Conservation (phyloP, 257 asterid species). For the Handroanthus guayacan region DNA sequence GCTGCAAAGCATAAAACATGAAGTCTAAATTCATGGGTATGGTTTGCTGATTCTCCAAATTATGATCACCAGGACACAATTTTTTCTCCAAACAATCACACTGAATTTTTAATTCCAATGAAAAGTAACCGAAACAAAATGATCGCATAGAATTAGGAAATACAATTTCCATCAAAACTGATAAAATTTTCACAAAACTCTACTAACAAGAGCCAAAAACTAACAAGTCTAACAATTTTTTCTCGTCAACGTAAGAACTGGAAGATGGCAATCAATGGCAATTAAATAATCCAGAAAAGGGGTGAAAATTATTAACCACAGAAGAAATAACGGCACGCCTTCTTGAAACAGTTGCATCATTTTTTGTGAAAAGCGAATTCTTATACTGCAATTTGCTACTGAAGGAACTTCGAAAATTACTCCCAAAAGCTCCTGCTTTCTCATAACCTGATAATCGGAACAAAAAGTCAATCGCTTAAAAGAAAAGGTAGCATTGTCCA, state of each 20-base stretch:
- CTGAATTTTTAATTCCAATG: neutral
- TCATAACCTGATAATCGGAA: constrained; percentile 46
- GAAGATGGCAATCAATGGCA: constrained; percentile 9
- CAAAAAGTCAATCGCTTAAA: neutral
- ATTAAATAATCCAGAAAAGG: neutral
- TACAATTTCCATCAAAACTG: neutral
- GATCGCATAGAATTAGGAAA: neutral
- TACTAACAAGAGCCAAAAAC: neutral
- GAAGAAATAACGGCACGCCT: constrained; percentile 57
- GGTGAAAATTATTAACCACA: constrained; percentile 48
- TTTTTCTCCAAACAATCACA: neutral
- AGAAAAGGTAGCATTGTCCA: neutral
- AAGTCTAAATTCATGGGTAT: neutral
- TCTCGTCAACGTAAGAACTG: neutral
- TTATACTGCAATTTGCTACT: constrained; percentile 44
- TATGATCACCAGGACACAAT: neutral
- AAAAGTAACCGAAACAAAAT: neutral
- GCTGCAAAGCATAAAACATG: constrained; percentile 49
- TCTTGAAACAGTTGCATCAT: constrained; percentile 31
- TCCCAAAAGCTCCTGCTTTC: constrained; percentile 38
- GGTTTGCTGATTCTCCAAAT: constrained; percentile 3
- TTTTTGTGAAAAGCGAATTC: constrained; percentile 37
- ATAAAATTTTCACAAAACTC: neutral
- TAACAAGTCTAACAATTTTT: neutral
- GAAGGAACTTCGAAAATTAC: constrained; percentile 48